Percentiles rank a stretch among this genome's conserved stretches.
Conservation (phyloP, 345 rosid genomes). For the Eucalyptus cloeziana region DNA sequence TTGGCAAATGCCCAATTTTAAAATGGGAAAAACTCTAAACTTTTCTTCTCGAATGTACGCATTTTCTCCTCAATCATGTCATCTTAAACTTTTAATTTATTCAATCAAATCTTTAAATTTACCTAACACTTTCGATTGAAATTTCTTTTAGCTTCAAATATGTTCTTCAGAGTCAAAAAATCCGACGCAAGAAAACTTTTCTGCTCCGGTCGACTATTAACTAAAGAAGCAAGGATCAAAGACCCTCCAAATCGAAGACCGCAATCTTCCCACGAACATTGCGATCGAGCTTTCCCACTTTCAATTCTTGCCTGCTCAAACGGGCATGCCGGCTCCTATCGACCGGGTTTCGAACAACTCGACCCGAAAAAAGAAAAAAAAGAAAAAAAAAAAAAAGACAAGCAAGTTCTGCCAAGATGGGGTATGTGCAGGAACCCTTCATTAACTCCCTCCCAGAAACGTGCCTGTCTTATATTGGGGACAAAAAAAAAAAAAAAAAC, state of each 20-base stretch:
- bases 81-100: background rate
- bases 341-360: background rate
- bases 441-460: background rate
- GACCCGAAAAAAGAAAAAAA: background rate
- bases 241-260: background rate
- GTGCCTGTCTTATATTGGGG: background rate
- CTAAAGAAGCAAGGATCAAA: background rate
- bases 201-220: background rate
- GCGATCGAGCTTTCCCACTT: background rate
- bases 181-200: accelerated
- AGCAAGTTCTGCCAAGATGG: background rate
- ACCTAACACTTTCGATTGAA: background rate
- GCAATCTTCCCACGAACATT: background rate
- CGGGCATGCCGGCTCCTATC: background rate
- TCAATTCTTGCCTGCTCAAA: background rate
- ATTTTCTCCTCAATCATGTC: background rate
- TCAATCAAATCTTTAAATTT: background rate
- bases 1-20: background rate
- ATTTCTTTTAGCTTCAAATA: background rate
- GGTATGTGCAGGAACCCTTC: background rate
- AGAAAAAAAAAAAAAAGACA: background rate
- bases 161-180: accelerated
- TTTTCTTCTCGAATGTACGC: background rate
- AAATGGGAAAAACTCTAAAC: background rate
- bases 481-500: background rate